Base-by-base conservation (phyloP, 345 rosid species). In the Microcos paniculata region DNA sequence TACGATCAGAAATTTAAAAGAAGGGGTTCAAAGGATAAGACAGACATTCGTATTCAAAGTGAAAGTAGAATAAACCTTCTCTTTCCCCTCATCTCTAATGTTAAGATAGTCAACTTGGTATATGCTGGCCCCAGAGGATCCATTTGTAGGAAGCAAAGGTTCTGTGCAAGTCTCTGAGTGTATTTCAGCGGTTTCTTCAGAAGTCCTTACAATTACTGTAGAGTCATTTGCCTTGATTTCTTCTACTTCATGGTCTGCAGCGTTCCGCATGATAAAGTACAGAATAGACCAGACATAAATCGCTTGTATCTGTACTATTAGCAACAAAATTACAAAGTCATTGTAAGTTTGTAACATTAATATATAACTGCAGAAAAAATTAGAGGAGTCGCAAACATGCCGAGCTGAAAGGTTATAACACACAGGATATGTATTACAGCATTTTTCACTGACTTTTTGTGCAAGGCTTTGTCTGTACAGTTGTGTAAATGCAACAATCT, bases 241-340 rank as follows among this genome's bases (percentile, higher is more conserved):
- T 48, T 53, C 35, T 31, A 24, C 57, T 40, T 11, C 68, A 26
- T 28, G 28, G 31, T 57, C 42, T 52, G 92, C 81, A 57, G 85
- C 78, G 33, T 77, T 21, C 78, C 90, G 46, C 83, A 89, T 87
- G 42, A 89, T 82, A 74, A 85, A 84, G 83, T 85, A 89, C 51
- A 89, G 89, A 43, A 83, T 88, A 77, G 96, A 83, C 93, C 91
- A 91, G 68, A 87, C 72, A 78, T 79, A 87, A 55, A 91, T 79
- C 62, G 95, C 91, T 82, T 91, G 93, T 71, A 86, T 48, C 92
- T 90, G 74, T 71, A 72, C 71, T 10, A 28, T 53, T 16, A 58
- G 55, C 49, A 70, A 24, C 46, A 62, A 62, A 35, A 35, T 35
- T 35, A 35, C 46, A 33, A 9, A 0, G 45, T 62, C 68, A 19